Evolutionary conservation across 768 basidiomycete genomes (phyloP).

Genomic region (Tricholoma bakamatsutake): DNA sequence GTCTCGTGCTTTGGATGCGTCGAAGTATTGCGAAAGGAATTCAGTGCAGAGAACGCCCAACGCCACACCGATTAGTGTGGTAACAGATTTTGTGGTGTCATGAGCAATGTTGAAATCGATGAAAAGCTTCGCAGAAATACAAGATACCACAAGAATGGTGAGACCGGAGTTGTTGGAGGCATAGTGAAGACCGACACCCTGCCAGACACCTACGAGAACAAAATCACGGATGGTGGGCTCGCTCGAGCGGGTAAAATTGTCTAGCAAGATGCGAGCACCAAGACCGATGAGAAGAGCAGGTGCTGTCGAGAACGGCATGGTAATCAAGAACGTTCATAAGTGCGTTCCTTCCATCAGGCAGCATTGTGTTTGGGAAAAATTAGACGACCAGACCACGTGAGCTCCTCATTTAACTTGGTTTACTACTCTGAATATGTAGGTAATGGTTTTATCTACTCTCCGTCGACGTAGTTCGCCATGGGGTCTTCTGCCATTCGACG

Average conservation of each 20-base stretch:
- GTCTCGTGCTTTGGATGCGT: constrained; percentile 34
- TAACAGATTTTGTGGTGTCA: constrained; percentile 50
- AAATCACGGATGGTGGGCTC: constrained; percentile 49
- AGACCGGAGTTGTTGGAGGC: constrained; percentile 51
- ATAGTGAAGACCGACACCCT: constrained; percentile 70
- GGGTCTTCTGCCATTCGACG: constrained; percentile 77
- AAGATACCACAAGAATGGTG: constrained; percentile 49
- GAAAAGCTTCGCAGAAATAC: constrained; percentile 55
- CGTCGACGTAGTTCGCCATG: constrained; percentile 88
- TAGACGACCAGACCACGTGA: neutral
- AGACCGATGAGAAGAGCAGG: constrained; percentile 70
- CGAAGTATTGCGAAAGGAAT: constrained; percentile 60
- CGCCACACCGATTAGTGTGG: constrained; percentile 59
- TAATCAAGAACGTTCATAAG: constrained; percentile 11
- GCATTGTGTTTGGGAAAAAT: neutral
- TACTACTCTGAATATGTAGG: too few species aligned
- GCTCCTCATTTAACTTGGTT: neutral
- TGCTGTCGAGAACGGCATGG: constrained; percentile 43
- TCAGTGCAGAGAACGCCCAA: constrained; percentile 70
- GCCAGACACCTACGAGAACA: constrained; percentile 67
- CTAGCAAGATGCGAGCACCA: constrained; percentile 64
- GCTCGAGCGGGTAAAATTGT: constrained; percentile 44
- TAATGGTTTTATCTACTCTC: constrained; percentile 25
- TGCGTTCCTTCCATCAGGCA: constrained; percentile 5
- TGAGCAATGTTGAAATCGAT: constrained; percentile 53